A percentile compares a stretch with the other conserved stretches of the same genome.
Conservation (phyloP, 2,329 filamentous ascomycete species). For the Colletotrichum phormii region DNA sequence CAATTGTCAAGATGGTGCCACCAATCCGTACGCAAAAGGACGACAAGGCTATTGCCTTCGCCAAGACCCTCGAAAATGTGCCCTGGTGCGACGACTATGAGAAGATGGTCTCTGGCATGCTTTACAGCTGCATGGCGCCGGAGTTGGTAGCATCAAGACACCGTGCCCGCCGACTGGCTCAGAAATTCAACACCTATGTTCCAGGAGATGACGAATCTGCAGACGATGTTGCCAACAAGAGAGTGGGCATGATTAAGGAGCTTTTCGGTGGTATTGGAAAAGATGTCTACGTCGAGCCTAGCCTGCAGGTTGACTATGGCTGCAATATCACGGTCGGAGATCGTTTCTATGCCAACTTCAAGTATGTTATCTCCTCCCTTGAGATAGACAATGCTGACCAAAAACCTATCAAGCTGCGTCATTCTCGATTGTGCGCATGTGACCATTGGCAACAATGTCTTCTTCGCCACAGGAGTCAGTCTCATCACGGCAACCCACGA, state of each 20-base stretch:
- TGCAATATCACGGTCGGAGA: slow-evolving; percentile 72
- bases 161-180: slow-evolving; percentile 64
- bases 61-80: slow-evolving; percentile 60
- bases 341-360: slow-evolving; percentile 73
- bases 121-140: slow-evolving; percentile 63
- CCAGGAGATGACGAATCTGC: slow-evolving; percentile 56
- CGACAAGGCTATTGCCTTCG: slow-evolving; percentile 53
- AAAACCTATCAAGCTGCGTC: background rate
- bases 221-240: slow-evolving; percentile 51
- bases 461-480: slow-evolving; percentile 63
- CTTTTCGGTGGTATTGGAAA: slow-evolving; percentile 63
- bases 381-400: background rate
- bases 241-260: slow-evolving; percentile 59
- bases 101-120: slow-evolving; percentile 73
- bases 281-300: slow-evolving; percentile 69
- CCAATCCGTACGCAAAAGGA: slow-evolving; percentile 47
- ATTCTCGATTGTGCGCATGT: slow-evolving; percentile 65
- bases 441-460: slow-evolving; percentile 61
- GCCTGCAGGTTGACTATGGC: slow-evolving; percentile 73
- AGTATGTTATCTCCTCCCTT: slow-evolving; percentile 42
- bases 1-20: background rate
- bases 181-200: slow-evolving; percentile 69
- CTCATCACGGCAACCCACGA: slow-evolving; percentile 68
- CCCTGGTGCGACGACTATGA: slow-evolving; percentile 73
- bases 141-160: slow-evolving; percentile 63